Percentiles rank a stretch among this genome's conserved stretches.
These are phyloP conservation scores for Dactylis glomerata DNA, from an alignment of 176 grass and related monocot genomes.

Conservation along the genomic window DNA sequence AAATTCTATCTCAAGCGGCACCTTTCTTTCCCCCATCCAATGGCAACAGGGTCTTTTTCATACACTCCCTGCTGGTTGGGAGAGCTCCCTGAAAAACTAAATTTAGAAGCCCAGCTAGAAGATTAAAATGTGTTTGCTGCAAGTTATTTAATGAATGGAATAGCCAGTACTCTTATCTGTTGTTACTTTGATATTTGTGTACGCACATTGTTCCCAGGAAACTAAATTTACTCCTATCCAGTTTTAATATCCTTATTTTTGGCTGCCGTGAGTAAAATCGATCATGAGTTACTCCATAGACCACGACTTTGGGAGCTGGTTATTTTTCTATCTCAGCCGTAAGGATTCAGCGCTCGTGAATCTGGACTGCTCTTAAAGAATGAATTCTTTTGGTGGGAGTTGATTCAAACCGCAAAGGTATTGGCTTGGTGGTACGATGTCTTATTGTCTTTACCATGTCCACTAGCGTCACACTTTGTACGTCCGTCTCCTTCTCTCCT, in stretches of 20 bases:
- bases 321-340: not conserved
- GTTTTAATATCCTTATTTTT: not conserved
- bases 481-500: too few relatives aligned
- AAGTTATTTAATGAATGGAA: not conserved
- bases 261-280: not conserved
- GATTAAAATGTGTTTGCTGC: not conserved
- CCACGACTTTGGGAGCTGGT: not conserved
- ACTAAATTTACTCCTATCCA: not conserved
- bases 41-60: not conserved
- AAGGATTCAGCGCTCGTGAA: too few relatives aligned
- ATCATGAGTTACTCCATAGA: not conserved
- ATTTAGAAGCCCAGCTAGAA: not conserved
- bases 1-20: not conserved
- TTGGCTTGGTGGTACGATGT: not conserved
- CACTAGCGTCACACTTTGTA: too few relatives aligned
- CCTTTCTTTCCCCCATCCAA: not conserved
- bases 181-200: not conserved
- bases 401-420: not conserved
- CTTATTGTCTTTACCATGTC: too few relatives aligned
- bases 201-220: not conserved
- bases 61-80: conserved; percentile 16
- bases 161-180: not conserved
- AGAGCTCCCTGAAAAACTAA: conserved; percentile 12
- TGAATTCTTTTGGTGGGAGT: not conserved
- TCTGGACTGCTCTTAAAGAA: not conserved